phyloP scores from a whole-genome alignment of 2,329 filamentous ascomycete species.

The Colletotrichum melonis region DNA sequence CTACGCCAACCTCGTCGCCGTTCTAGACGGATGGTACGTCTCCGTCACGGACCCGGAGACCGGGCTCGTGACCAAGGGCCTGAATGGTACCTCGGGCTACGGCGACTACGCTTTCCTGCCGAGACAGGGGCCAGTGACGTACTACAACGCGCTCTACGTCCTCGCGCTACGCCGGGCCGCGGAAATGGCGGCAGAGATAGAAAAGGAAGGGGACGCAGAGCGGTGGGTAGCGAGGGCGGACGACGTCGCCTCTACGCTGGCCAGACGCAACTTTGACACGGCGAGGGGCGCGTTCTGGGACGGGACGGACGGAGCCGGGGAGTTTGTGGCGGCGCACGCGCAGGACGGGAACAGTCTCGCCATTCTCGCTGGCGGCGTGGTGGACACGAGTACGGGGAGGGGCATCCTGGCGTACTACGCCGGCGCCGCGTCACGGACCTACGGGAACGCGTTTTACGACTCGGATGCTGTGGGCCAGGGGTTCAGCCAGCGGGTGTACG shows the following conservation, averaged over 20 bases:
- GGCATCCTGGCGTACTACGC: conserved; percentile 54
- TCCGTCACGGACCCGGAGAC: conserved; percentile 52
- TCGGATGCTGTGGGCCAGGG: conserved; percentile 49
- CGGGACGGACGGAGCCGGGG: conserved; percentile 41
- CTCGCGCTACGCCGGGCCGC: conserved; percentile 57
- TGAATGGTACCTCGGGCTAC: conserved; percentile 46
- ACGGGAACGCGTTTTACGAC: conserved; percentile 66
- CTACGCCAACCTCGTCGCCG: conserved; percentile 52
- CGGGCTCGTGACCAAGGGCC: conserved; percentile 54
- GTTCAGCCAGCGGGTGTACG: conserved; percentile 59
- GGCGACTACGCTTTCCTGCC: conserved; percentile 64
- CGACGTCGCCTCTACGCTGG: conserved; percentile 48
- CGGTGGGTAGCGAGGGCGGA: conserved; percentile 54
- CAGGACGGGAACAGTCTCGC: conserved; percentile 64
- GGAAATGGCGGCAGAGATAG: conserved; percentile 50
- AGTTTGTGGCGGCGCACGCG: conserved; percentile 52
- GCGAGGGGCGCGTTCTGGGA: conserved; percentile 58
- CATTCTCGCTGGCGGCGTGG: conserved; percentile 52
- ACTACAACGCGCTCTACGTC: conserved; percentile 64
- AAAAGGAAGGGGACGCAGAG: conserved; percentile 45
- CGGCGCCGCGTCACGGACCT: conserved; percentile 47
- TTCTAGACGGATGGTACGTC: conserved; percentile 59
- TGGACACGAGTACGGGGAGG: conserved; percentile 44
- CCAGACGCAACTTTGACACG: conserved; percentile 54
- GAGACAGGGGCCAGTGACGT: conserved; percentile 59